A percentile compares a stretch with the other conserved stretches of the same genome.
These are phyloP conservation scores for Penicillium brevicompactum DNA, from an alignment of 2,329 filamentous ascomycete genomes.

Conservation along the genomic window DNA sequence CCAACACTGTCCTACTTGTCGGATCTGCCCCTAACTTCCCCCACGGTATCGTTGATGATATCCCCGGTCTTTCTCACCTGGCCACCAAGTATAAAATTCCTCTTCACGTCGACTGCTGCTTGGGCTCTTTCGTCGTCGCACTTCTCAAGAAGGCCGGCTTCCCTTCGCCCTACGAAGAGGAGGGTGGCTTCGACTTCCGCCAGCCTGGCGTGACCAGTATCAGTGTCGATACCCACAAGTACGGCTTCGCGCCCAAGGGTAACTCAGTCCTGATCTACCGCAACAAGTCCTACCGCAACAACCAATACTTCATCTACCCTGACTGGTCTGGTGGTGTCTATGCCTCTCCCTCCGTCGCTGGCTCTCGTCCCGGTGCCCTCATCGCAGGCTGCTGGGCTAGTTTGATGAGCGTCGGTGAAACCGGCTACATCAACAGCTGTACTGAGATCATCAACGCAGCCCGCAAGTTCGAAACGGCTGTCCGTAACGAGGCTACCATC, in stretches of 20 bases:
- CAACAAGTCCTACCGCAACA: slow-evolving; percentile 71
- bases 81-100: slow-evolving; percentile 78
- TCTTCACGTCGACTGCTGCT: slow-evolving; percentile 95
- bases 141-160: slow-evolving; percentile 94
- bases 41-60: slow-evolving; percentile 97
- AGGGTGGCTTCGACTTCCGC: slow-evolving; percentile 87
- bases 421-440: slow-evolving; percentile 84
- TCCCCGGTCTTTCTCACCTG: slow-evolving; percentile 78
- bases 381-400: slow-evolving; percentile 96
- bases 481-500: slow-evolving; percentile 69
- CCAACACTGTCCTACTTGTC: slow-evolving; percentile 90
- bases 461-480: slow-evolving; percentile 76
- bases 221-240: slow-evolving; percentile 97
- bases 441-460: slow-evolving; percentile 83
- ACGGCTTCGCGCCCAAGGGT: slow-evolving; percentile 96
- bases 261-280: slow-evolving; percentile 94
- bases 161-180: slow-evolving; percentile 59
- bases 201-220: slow-evolving; percentile 94
- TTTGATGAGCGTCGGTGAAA: slow-evolving; percentile 83
- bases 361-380: slow-evolving; percentile 86
- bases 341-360: slow-evolving; percentile 87
- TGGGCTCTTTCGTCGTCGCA: slow-evolving; percentile 92
- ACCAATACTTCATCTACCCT: slow-evolving; percentile 95
- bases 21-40: slow-evolving; percentile 97
- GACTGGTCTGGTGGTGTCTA: slow-evolving; percentile 97